Evolutionary conservation across 805 yeast genomes (phyloP).

Genomic region (Candida glaebosa): DNA sequence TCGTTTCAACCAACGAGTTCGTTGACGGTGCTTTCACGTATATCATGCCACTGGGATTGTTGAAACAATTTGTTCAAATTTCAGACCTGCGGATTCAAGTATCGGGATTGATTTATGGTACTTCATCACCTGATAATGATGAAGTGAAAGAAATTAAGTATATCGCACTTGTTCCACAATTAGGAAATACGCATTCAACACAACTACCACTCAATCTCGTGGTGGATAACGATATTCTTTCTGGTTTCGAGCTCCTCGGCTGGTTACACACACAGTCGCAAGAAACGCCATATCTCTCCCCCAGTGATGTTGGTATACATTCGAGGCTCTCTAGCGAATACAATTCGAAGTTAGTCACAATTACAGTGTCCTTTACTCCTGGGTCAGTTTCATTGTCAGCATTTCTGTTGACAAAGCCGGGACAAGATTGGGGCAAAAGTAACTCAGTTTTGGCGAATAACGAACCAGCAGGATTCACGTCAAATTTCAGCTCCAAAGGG

Average conservation of each 20-base stretch:
- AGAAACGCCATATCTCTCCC: slow-evolving; percentile 59
- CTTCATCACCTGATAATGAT: slow-evolving; percentile 67
- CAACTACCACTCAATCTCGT: slow-evolving; percentile 54
- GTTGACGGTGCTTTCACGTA: slow-evolving; percentile 56
- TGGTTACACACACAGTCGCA: slow-evolving; percentile 89
- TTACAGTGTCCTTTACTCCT: slow-evolving; percentile 70
- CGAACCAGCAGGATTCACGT: slow-evolving; percentile 65
- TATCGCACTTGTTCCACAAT: slow-evolving; percentile 81
- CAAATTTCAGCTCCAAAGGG: slow-evolving; percentile 54
- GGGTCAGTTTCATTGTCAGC: slow-evolving; percentile 82
- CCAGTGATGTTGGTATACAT: slow-evolving; percentile 68
- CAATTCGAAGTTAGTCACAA: slow-evolving; percentile 47
- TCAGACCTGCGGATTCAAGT: slow-evolving; percentile 80
- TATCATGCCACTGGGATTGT: slow-evolving; percentile 77
- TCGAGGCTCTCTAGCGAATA: slow-evolving; percentile 38
- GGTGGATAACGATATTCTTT: slow-evolving; percentile 22
- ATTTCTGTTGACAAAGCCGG: slow-evolving; percentile 57
- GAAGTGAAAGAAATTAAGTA: slow-evolving; percentile 75
- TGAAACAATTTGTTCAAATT: slow-evolving; percentile 72
- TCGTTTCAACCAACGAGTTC: slow-evolving; percentile 69
- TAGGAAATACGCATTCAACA: slow-evolving; percentile 67
- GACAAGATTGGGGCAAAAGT: slow-evolving; percentile 71
- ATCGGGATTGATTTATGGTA: slow-evolving; percentile 78
- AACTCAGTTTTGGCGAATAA: slow-evolving; percentile 55
- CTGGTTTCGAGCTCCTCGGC: slow-evolving; percentile 73